Evolutionary conservation across 805 yeast genomes (phyloP).

Genomic region (Starmerella etchellsii): DNA sequence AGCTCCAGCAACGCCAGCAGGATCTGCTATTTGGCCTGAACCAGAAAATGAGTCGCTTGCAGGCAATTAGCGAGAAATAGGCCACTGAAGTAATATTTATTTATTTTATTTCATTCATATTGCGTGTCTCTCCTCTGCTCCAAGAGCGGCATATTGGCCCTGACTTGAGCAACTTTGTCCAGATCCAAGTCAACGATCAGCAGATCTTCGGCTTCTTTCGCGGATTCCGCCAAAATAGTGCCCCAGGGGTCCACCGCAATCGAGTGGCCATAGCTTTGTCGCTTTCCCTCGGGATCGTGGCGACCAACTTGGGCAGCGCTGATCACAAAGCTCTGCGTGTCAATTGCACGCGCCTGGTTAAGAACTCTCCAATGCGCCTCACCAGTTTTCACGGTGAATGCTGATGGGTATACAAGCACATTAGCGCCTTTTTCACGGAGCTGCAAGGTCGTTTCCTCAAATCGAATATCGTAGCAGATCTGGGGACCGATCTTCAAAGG

Average conservation of each 20-base stretch:
- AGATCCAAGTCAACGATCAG: conserved; percentile 64
- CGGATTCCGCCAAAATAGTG: conserved; percentile 58
- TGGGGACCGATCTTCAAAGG: conserved; percentile 65
- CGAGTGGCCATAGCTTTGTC: conserved; percentile 79
- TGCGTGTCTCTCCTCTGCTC: conserved; percentile 36
- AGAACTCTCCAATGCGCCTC: conserved; percentile 77
- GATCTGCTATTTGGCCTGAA: conserved; percentile 8
- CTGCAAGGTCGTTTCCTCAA: conserved; percentile 55
- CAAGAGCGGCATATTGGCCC: conserved; percentile 57
- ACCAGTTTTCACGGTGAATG: conserved; percentile 87
- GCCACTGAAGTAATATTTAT: not conserved
- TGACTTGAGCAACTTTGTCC: conserved; percentile 38
- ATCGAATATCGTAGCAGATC: conserved; percentile 83
- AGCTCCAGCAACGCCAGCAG: conserved; percentile 10
- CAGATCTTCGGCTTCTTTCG: conserved; percentile 67
- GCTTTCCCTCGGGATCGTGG: conserved; percentile 51
- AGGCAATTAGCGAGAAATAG: not conserved
- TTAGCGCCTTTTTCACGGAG: conserved; percentile 61
- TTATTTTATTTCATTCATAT: not conserved
- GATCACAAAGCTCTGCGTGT: conserved; percentile 72
- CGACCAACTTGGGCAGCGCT: conserved; percentile 82
- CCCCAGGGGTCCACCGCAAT: conserved; percentile 93
- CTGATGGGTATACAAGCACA: conserved; percentile 72
- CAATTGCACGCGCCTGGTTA: conserved; percentile 76
- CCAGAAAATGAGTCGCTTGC: not conserved